Percentiles rank a stretch among this genome's conserved stretches.
These are phyloP conservation scores for Claviceps digitariae DNA, from an alignment of 2,329 filamentous ascomycete genomes.

Conservation along the genomic window DNA sequence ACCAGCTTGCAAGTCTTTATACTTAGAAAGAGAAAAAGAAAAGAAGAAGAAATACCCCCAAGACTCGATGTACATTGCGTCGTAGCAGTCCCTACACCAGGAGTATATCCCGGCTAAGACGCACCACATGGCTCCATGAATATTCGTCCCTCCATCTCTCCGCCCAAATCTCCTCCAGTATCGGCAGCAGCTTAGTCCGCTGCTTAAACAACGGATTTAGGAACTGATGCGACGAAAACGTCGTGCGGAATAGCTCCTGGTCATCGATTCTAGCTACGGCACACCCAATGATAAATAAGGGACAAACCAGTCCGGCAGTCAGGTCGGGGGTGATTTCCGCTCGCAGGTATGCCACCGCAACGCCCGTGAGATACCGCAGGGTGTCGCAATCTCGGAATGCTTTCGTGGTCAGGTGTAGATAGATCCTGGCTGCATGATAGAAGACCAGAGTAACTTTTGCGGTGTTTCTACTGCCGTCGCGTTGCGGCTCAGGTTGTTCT, in stretches of 20 bases:
- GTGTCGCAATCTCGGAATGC: neutral
- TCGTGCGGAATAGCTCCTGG: neutral
- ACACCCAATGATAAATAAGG: neutral
- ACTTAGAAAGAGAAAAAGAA: neutral
- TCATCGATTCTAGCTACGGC: neutral
- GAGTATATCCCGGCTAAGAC: neutral
- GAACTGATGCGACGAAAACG: neutral
- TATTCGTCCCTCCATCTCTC: neutral
- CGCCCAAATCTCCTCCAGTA: neutral
- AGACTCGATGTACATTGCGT: neutral
- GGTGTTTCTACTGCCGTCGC: neutral
- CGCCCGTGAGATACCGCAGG: neutral
- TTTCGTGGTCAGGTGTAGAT: neutral
- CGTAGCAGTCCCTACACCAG: neutral
- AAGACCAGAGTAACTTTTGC: neutral
- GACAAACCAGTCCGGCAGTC: neutral
- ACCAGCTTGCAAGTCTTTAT: neutral
- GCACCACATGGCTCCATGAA: neutral
- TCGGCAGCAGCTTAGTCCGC: neutral
- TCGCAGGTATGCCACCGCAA: neutral
- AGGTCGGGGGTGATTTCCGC: neutral
- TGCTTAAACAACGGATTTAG: neutral
- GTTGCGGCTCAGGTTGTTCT: neutral
- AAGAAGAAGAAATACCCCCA: neutral
- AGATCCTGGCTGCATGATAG: neutral